A percentile compares a stretch with the other conserved stretches of the same genome.
Conservation (phyloP, 345 rosid species). For the Nasturtium officinale region DNA sequence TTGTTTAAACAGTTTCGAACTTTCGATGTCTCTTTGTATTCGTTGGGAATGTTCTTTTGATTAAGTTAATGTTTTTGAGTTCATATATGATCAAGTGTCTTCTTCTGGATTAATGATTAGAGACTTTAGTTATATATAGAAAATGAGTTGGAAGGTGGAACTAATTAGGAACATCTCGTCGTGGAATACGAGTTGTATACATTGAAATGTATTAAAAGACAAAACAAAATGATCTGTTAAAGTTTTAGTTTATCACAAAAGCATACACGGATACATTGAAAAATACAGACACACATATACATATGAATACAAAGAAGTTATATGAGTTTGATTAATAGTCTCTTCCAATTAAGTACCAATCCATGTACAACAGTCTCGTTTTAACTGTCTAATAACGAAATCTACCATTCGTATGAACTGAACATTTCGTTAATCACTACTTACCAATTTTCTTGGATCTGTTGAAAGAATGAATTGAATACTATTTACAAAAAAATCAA, state of each 20-base stretch:
- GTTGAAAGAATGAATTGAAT: no score
- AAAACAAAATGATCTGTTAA: constrained; percentile 29
- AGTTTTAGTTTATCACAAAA: neutral
- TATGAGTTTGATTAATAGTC: no score
- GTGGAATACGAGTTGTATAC: constrained; percentile 31
- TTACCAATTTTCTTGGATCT: no score
- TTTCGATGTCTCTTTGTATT: constrained; percentile 8
- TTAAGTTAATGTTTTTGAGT: constrained; percentile 23
- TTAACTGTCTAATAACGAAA: no score
- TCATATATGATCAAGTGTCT: constrained; percentile 3
- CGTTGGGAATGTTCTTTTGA: constrained; percentile 20
- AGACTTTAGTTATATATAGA: constrained; percentile 20
- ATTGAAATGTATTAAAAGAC: constrained; percentile 2
- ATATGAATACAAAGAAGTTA: no score
- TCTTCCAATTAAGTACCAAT: no score
- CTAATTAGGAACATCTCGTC: constrained; percentile 27
- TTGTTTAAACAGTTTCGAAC: constrained; percentile 6
- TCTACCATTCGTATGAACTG: no score
- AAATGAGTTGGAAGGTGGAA: constrained; percentile 36
- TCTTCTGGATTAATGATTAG: neutral
- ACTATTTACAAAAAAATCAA: no score
- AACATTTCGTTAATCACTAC: no score
- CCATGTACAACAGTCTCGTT: no score
- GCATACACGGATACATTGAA: neutral
- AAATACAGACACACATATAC: no score